Evolutionary conservation across 2,329 filamentous ascomycete genomes (phyloP).

Genomic region (Dactylellina haptotyla): DNA sequence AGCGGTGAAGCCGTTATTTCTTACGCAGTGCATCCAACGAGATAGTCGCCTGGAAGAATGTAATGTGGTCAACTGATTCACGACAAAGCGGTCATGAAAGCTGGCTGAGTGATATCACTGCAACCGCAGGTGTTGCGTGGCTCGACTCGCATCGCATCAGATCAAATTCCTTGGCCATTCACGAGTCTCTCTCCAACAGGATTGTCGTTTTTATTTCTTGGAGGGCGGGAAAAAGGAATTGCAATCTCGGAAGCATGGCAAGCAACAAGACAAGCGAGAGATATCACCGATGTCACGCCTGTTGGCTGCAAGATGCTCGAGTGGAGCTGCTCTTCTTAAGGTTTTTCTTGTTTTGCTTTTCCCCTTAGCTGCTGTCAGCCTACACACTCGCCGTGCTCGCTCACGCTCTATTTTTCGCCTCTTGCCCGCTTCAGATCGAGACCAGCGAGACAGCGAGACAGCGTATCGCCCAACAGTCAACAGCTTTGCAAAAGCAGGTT

Average conservation of each 20-base stretch:
- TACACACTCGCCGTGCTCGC: slow-evolving; percentile 1
- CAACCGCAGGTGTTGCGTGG: slow-evolving; percentile 26
- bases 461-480: no score
- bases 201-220: background rate
- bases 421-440: background rate
- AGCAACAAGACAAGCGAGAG: slow-evolving; percentile 38
- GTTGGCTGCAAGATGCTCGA: slow-evolving; percentile 43
- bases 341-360: background rate
- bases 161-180: background rate
- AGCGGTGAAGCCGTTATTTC: no score
- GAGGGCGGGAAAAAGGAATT: slow-evolving; percentile 46
- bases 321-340: slow-evolving; percentile 16
- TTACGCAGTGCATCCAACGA: no score
- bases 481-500: slow-evolving; percentile 1
- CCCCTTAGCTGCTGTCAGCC: background rate
- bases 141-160: slow-evolving; percentile 11
- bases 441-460: background rate
- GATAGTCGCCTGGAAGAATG: no score
- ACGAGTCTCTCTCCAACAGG: background rate
- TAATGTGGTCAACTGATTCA: slow-evolving; percentile 41
- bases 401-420: no score
- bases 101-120: slow-evolving; percentile 44
- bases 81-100: slow-evolving; percentile 21
- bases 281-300: slow-evolving; percentile 43
- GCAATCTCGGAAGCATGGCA: slow-evolving; percentile 47